phyloP scores from a whole-genome alignment of 495 filamentous ascomycete species.

The Neurospora tetrasperma region DNA sequence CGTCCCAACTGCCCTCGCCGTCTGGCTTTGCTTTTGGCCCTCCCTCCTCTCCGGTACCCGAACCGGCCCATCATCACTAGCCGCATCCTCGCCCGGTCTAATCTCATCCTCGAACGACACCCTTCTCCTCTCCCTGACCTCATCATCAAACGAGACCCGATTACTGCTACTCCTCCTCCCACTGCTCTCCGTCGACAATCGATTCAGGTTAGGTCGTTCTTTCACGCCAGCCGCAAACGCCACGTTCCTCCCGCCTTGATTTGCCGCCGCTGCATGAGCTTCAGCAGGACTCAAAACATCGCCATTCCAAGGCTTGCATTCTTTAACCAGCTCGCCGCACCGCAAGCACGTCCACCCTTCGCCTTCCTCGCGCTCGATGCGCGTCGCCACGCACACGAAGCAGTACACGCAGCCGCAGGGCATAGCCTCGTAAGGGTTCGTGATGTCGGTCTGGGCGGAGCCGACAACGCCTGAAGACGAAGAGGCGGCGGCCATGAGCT shows the following conservation, averaged over 20 bases:
- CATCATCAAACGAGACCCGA: not conserved
- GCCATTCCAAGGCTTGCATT: constrained; percentile 87
- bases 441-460: constrained; percentile 86
- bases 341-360: constrained; percentile 94
- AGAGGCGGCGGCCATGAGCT: constrained; percentile 53
- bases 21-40: not conserved
- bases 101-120: not conserved
- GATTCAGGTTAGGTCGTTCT: constrained; percentile 3
- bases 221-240: constrained; percentile 54
- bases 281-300: constrained; percentile 61
- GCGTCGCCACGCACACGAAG: constrained; percentile 89
- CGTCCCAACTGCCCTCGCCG: not conserved
- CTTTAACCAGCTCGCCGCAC: constrained; percentile 75
- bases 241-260: constrained; percentile 38
- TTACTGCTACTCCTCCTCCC: constrained; percentile 4
- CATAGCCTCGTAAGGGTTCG: constrained; percentile 88
- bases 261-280: constrained; percentile 41
- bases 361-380: constrained; percentile 84
- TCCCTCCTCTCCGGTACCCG: not conserved
- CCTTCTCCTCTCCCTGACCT: not conserved
- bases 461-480: constrained; percentile 66
- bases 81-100: not conserved
- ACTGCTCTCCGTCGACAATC: constrained; percentile 1
- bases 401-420: constrained; percentile 93
- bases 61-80: not conserved